Percentiles rank a stretch among this genome's conserved stretches.
Evolutionary conservation across 2,329 filamentous ascomycete species (phyloP).

Genomic region (Calcarisporium arbuscula): DNA sequence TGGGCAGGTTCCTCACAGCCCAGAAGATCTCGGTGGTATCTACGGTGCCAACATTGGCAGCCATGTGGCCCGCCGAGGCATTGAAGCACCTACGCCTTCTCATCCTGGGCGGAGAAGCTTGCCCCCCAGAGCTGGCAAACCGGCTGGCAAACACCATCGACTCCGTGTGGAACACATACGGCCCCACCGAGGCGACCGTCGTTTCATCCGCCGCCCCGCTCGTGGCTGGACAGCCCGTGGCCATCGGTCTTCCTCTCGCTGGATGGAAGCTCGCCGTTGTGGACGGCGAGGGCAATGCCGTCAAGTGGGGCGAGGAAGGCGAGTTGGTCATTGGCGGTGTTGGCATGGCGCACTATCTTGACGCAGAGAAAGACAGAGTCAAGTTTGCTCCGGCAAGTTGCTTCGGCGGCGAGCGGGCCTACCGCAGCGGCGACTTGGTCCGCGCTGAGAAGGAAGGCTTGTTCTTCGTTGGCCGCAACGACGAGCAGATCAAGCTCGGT

Average conservation of each 20-base stretch:
- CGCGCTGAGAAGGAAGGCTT: slow-evolving; percentile 15
- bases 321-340: slow-evolving; percentile 18
- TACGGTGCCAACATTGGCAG: slow-evolving; percentile 15
- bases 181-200: slow-evolving; percentile 18
- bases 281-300: slow-evolving; percentile 35
- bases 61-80: slow-evolving; percentile 15
- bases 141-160: slow-evolving; percentile 12
- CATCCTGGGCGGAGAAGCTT: slow-evolving; percentile 18
- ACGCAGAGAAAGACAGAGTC: slow-evolving; percentile 12
- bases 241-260: slow-evolving; percentile 15
- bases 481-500: slow-evolving; percentile 22
- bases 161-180: slow-evolving; percentile 18
- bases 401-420: slow-evolving; percentile 15
- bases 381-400: slow-evolving; percentile 13
- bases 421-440: slow-evolving; percentile 19
- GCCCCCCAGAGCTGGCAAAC: slow-evolving; percentile 12
- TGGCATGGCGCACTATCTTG: slow-evolving; percentile 16
- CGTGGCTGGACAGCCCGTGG: slow-evolving; percentile 10
- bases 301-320: slow-evolving; percentile 24
- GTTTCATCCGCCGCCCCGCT: slow-evolving; percentile 15
- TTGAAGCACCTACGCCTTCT: slow-evolving; percentile 13
- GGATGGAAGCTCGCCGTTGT: slow-evolving; percentile 17
- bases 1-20: slow-evolving; percentile 12
- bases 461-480: slow-evolving; percentile 18
- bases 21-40: slow-evolving; percentile 16